A percentile compares a stretch with the other conserved stretches of the same genome.
These are phyloP conservation scores for Clonostachys rhizophaga DNA, from an alignment of 2,329 filamentous ascomycete genomes.

Conservation along the genomic window DNA sequence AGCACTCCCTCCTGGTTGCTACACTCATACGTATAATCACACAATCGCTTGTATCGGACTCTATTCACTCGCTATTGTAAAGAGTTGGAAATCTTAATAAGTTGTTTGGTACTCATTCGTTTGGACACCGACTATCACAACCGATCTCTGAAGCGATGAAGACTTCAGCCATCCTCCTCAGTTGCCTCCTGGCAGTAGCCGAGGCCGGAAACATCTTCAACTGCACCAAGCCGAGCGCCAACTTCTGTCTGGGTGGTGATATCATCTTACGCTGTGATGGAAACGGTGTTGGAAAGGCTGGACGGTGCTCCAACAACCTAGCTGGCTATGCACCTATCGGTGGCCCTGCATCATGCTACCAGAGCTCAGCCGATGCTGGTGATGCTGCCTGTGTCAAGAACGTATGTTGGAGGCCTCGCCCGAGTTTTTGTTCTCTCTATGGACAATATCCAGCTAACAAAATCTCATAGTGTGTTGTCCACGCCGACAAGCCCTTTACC, in stretches of 20 bases:
- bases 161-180: constrained; percentile 19
- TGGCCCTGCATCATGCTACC: constrained; percentile 29
- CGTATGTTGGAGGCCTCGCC: constrained; percentile 13
- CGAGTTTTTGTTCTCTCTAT: too few species aligned
- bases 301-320: constrained; percentile 39
- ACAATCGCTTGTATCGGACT: too few species aligned
- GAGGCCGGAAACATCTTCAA: constrained; percentile 11
- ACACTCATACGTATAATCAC: too few species aligned
- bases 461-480: constrained; percentile 31
- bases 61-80: too few species aligned
- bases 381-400: constrained; percentile 45
- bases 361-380: constrained; percentile 28
- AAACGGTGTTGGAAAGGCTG: constrained; percentile 26
- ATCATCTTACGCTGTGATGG: constrained; percentile 43
- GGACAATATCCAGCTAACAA: constrained; percentile 1
- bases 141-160: constrained; percentile 23
- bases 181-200: constrained; percentile 14
- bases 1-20: too few species aligned
- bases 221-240: constrained; percentile 32
- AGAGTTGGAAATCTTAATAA: too few species aligned
- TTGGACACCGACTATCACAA: too few species aligned
- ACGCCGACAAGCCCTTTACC: constrained; percentile 28
- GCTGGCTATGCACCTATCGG: constrained; percentile 33
- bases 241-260: constrained; percentile 36
- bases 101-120: too few species aligned